phyloP scores from a whole-genome alignment of 257 asterid species.

The Salvia rosmarinus region DNA sequence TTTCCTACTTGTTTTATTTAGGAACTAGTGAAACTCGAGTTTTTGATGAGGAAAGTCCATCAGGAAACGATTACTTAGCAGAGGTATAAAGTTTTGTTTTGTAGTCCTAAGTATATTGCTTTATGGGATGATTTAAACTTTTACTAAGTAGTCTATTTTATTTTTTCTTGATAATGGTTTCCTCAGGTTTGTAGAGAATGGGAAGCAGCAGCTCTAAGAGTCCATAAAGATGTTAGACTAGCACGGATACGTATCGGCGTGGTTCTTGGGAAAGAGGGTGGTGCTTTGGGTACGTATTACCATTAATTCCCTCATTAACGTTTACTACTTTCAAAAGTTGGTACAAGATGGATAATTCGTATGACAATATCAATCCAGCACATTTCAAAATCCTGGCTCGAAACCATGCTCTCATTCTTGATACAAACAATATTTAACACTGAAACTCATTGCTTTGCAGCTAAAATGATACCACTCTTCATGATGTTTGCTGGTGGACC shows the following conservation, averaged over 20 bases:
- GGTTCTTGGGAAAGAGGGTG: slow-evolving; percentile 97
- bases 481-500: slow-evolving; percentile 99
- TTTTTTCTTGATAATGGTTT: slow-evolving; percentile 26
- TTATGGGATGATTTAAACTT: neutral
- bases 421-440: neutral
- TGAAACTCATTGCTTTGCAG: slow-evolving; percentile 47
- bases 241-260: slow-evolving; percentile 83
- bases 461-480: slow-evolving; percentile 93
- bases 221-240: slow-evolving; percentile 70
- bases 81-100: slow-evolving; percentile 53
- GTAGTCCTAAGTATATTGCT: no score
- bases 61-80: slow-evolving; percentile 87
- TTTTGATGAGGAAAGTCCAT: slow-evolving; percentile 87
- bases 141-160: neutral
- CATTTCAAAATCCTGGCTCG: neutral
- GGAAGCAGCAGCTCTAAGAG: slow-evolving; percentile 84
- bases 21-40: slow-evolving; percentile 79
- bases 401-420: neutral
- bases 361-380: neutral
- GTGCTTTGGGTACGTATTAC: slow-evolving; percentile 72
- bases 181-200: slow-evolving; percentile 94
- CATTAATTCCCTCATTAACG: neutral
- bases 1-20: slow-evolving; percentile 37
- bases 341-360: neutral
- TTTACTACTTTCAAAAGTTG: neutral